These are phyloP conservation scores for Monilinia aucupariae DNA, from an alignment of 2,329 filamentous ascomycete genomes.

Conservation along the genomic window DNA sequence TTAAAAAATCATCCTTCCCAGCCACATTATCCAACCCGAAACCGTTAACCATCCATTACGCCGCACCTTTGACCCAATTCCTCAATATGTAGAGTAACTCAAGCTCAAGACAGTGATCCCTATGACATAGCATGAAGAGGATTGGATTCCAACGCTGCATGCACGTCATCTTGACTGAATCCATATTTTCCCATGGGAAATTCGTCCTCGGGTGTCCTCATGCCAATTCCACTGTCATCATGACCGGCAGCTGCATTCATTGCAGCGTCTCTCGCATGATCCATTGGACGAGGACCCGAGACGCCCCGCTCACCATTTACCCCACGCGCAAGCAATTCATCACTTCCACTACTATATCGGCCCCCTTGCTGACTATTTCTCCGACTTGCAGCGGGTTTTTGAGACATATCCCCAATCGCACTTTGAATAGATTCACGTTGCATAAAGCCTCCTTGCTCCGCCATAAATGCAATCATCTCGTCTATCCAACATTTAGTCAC, in stretches of 20 bases:
- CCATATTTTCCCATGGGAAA: slow-evolving; percentile 56
- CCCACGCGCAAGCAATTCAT: slow-evolving; percentile 31
- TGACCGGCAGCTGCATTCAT: slow-evolving; percentile 47
- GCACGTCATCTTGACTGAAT: slow-evolving; percentile 34
- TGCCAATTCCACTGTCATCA: slow-evolving; percentile 72
- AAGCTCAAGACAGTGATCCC: slow-evolving; percentile 10
- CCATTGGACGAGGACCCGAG: slow-evolving; percentile 32
- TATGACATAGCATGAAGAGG: slow-evolving; percentile 19
- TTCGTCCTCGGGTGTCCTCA: slow-evolving; percentile 62
- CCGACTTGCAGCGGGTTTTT: slow-evolving; percentile 22
- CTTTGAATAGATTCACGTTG: slow-evolving; percentile 45
- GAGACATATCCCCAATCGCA: slow-evolving; percentile 25
- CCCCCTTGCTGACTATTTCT: slow-evolving; percentile 28
- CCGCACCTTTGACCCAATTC: slow-evolving; percentile 1
- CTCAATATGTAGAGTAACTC: not conserved
- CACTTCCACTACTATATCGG: slow-evolving; percentile 33
- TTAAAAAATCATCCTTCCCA: slow-evolving; percentile 16
- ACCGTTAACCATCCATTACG: slow-evolving; percentile 12
- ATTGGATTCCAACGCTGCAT: slow-evolving; percentile 24
- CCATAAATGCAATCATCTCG: slow-evolving; percentile 87
- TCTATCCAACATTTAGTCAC: slow-evolving; percentile 94
- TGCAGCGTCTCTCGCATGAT: slow-evolving; percentile 41
- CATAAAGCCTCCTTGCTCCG: slow-evolving; percentile 86
- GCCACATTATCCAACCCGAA: slow-evolving; percentile 14
- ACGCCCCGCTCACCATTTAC: slow-evolving; percentile 23